These are phyloP conservation scores for Iris pallida DNA, from an alignment of 116 monocot genomes.

Conservation along the genomic window DNA sequence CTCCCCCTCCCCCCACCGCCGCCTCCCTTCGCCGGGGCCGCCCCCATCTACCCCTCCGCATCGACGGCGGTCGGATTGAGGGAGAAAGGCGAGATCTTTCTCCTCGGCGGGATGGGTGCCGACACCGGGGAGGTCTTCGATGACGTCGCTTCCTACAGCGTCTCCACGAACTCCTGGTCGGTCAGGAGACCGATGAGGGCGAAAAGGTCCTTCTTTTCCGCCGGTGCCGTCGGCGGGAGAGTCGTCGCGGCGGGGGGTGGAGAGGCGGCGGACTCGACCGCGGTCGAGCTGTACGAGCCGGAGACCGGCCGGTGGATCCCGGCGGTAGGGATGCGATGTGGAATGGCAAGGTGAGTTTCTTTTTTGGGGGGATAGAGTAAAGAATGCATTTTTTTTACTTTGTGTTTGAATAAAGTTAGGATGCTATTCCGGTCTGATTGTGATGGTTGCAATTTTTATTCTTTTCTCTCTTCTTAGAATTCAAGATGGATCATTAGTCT, in stretches of 20 bases:
- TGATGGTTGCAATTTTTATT: too few relatives aligned
- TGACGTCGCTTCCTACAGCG: constrained; percentile 32
- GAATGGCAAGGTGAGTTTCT: constrained; percentile 31
- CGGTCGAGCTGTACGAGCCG: constrained; percentile 55
- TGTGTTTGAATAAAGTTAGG: too few relatives aligned
- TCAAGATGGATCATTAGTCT: too few relatives aligned
- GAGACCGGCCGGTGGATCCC: constrained; percentile 31
- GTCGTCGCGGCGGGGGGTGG: constrained; percentile 40
- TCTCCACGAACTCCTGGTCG: constrained; percentile 65
- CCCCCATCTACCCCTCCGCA: not conserved
- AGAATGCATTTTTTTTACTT: too few relatives aligned
- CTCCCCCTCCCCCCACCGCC: constrained; percentile 45
- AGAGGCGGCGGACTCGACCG: constrained; percentile 8
- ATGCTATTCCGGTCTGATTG: too few relatives aligned
- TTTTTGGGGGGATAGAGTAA: too few relatives aligned
- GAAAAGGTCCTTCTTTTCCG: constrained; percentile 32
- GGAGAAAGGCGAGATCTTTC: constrained; percentile 39
- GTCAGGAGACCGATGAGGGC: not conserved
- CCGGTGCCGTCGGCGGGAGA: constrained; percentile 37
- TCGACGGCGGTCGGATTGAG: constrained; percentile 5
- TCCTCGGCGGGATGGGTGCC: constrained; percentile 35
- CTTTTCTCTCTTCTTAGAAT: too few relatives aligned
- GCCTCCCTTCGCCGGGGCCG: not conserved
- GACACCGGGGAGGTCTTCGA: constrained; percentile 19
- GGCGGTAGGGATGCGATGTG: constrained; percentile 21